Percentiles rank a stretch among this genome's conserved stretches.
These are phyloP conservation scores for Trichoderma aggressivum DNA, from an alignment of 2,329 filamentous ascomycete genomes.

Conservation along the genomic window DNA sequence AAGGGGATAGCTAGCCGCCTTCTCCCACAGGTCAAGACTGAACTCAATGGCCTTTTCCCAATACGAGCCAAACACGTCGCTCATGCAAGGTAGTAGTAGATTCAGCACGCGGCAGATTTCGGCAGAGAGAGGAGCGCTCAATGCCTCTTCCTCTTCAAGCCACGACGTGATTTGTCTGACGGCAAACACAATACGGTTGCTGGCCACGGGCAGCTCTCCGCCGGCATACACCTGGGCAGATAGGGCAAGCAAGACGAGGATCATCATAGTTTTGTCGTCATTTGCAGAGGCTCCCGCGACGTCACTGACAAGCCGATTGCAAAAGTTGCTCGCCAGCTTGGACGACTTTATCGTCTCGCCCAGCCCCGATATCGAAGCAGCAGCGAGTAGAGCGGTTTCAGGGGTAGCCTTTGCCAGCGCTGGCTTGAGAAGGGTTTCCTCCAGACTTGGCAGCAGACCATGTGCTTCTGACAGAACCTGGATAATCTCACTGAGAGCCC, in stretches of 20 bases:
- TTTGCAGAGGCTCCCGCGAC: conserved; percentile 47
- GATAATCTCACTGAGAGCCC: conserved; percentile 50
- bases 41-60: conserved; percentile 68
- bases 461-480: conserved; percentile 45
- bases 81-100: conserved; percentile 67
- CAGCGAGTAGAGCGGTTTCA: conserved; percentile 45
- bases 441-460: conserved; percentile 43
- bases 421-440: conserved; percentile 46
- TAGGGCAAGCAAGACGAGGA: conserved; percentile 53
- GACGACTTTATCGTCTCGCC: conserved; percentile 49
- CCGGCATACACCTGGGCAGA: conserved; percentile 50
- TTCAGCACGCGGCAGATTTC: conserved; percentile 56
- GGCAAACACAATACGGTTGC: conserved; percentile 75
- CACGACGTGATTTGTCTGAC: conserved; percentile 74
- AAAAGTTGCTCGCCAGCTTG: conserved; percentile 49
- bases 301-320: conserved; percentile 60
- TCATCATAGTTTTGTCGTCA: conserved; percentile 44
- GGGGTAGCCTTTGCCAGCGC: conserved; percentile 47
- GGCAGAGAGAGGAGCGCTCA: conserved; percentile 44
- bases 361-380: conserved; percentile 51
- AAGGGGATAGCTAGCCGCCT: conserved; percentile 39
- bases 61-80: conserved; percentile 81
- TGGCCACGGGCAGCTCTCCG: conserved; percentile 54
- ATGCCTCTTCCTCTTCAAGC: conserved; percentile 51
- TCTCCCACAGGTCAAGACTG: conserved; percentile 56